These are phyloP conservation scores for Phytophthora pini DNA, from an alignment of 352 stramenopile genomes.

Conservation along the genomic window DNA sequence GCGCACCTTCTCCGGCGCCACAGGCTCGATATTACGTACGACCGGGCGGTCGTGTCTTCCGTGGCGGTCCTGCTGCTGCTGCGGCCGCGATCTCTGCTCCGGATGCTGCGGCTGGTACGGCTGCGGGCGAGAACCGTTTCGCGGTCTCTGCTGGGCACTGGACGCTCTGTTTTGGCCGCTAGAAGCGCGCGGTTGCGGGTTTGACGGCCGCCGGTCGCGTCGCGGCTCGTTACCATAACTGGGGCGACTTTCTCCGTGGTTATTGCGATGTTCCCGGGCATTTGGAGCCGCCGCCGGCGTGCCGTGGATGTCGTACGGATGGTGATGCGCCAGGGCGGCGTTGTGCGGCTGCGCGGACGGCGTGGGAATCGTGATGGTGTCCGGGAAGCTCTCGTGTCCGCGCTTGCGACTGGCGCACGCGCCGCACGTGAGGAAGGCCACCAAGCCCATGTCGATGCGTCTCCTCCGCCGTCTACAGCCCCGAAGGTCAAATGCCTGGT, in stretches of 20 bases:
- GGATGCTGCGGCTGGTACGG: constrained; percentile 29
- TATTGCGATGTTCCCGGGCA: constrained; percentile 3
- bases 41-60: constrained; percentile 26
- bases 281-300: neutral
- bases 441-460: constrained; percentile 26
- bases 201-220: constrained; percentile 23
- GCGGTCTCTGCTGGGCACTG: constrained; percentile 19
- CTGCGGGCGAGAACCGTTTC: constrained; percentile 27
- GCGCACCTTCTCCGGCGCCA: constrained; percentile 28
- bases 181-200: constrained; percentile 11
- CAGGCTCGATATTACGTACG: constrained; percentile 26
- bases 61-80: constrained; percentile 20
- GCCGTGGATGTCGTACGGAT: constrained; percentile 45
- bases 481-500: constrained; percentile 23
- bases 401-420: constrained; percentile 39
- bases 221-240: constrained; percentile 17
- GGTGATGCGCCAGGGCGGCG: constrained; percentile 25
- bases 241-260: constrained; percentile 1
- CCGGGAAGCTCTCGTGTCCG: constrained; percentile 35
- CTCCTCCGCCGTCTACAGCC: neutral
- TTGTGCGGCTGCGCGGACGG: constrained; percentile 30
- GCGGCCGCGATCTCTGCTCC: constrained; percentile 17
- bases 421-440: constrained; percentile 46
- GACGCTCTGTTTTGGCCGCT: constrained; percentile 19
- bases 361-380: constrained; percentile 48